Percentiles rank a stretch among this genome's conserved stretches.
phyloP scores from a whole-genome alignment of 169 alveolate species.

The Fabrea salina region DNA sequence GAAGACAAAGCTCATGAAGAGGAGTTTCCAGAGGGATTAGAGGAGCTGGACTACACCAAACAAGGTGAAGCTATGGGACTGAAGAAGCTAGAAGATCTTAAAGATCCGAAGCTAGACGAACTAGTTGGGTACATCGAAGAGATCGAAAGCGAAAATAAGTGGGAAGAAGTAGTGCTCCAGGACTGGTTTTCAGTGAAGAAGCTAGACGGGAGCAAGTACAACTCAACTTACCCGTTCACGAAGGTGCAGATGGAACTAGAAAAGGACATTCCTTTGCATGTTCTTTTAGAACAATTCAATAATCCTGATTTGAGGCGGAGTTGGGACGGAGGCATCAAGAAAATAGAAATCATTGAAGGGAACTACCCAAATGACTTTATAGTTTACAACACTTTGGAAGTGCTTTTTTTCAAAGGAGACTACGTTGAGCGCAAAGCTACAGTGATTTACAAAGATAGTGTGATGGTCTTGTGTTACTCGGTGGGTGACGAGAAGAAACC shows the following conservation, averaged over 20 bases:
- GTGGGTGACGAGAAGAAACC: not conserved
- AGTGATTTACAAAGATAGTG: not conserved
- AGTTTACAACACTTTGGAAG: not conserved
- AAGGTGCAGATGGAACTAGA: not conserved
- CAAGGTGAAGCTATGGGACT: not conserved
- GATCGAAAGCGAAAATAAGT: not conserved
- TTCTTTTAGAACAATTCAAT: not conserved
- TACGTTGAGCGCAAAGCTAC: not conserved
- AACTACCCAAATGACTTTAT: not conserved
- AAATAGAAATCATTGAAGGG: slow-evolving; percentile 4
- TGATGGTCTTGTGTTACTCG: not conserved
- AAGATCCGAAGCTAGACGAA: not conserved
- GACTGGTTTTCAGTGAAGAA: not conserved
- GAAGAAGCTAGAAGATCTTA: not conserved
- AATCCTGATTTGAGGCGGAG: not conserved
- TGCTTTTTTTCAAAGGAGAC: not conserved
- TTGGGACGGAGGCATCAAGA: not conserved
- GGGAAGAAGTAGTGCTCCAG: not conserved
- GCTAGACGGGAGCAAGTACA: not conserved
- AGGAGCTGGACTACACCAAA: not conserved
- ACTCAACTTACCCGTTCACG: not conserved
- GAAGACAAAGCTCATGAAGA: not conserved
- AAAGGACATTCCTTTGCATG: not conserved
- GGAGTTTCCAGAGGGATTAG: not conserved
- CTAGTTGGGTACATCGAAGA: not conserved